Evolutionary conservation across 495 filamentous ascomycete species (phyloP).

Genomic region (Penicillium silybi): DNA sequence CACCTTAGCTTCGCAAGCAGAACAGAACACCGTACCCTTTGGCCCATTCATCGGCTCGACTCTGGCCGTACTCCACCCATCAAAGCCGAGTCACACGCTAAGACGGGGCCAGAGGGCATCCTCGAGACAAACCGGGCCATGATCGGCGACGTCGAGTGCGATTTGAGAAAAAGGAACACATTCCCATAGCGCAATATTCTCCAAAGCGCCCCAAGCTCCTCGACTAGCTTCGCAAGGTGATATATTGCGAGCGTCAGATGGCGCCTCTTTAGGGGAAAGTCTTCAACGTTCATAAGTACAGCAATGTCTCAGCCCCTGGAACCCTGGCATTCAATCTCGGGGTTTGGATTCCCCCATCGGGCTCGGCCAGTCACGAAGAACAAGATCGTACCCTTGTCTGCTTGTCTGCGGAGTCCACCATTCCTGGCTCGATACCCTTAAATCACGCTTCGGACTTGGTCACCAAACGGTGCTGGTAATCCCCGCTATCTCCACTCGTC

Average conservation of each 20-base stretch:
- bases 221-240: not conserved
- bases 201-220: not conserved
- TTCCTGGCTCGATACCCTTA: not conserved
- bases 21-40: not conserved
- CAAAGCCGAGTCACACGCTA: slow-evolving; percentile 22
- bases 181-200: not conserved
- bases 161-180: slow-evolving; percentile 3
- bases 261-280: not conserved
- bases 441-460: not conserved
- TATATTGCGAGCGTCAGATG: not conserved
- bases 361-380: not conserved
- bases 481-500: not conserved
- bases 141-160: slow-evolving; percentile 8
- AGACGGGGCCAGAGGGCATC: slow-evolving; percentile 11
- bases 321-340: not conserved
- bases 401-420: not conserved
- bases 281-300: not conserved
- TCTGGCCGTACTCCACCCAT: slow-evolving; percentile 16
- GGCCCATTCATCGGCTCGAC: slow-evolving; percentile 9
- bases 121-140: slow-evolving; percentile 6
- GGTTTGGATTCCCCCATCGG: not conserved
- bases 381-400: not conserved
- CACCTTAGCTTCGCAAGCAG: not conserved
- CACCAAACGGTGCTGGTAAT: not conserved
- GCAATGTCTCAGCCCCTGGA: not conserved